Evolutionary conservation across 306 rosid species (phyloP).

Genomic region (Cicer cuneatum): DNA sequence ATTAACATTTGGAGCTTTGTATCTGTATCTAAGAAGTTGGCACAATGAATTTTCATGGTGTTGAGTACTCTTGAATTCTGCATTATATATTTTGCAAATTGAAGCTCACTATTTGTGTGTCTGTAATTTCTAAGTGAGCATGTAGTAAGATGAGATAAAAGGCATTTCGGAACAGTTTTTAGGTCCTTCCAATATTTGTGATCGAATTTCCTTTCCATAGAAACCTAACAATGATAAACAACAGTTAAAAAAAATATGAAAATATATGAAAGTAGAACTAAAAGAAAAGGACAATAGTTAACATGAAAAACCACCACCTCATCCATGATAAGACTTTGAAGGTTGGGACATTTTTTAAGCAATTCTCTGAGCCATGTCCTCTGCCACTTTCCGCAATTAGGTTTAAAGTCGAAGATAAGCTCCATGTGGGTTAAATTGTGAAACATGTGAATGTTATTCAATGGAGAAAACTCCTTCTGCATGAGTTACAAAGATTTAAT

Average conservation of each 20-base stretch:
- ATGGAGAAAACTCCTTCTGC: not conserved
- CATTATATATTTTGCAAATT: not conserved
- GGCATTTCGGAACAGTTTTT: not conserved
- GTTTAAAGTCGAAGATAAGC: not conserved
- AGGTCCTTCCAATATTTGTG: not conserved
- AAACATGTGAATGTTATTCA: not conserved
- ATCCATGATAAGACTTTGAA: not conserved
- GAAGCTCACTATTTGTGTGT: not conserved
- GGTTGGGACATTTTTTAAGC: not conserved
- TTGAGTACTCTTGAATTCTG: not conserved
- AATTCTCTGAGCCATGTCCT: not conserved
- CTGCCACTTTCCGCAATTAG: not conserved
- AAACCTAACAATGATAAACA: not conserved
- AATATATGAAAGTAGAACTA: not conserved
- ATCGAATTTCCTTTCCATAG: rapidly evolving
- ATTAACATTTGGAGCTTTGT: not conserved
- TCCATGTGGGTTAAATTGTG: not conserved
- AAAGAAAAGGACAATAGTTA: not conserved
- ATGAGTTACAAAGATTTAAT: not conserved
- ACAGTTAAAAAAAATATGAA: not conserved
- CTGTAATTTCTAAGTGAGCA: conserved; percentile 6
- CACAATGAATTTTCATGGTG: not conserved
- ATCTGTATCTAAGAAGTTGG: not conserved
- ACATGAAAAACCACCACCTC: not conserved
- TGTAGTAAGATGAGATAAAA: not conserved